Evolutionary conservation across 2,329 filamentous ascomycete genomes (phyloP).

Genomic region (Fusarium poae): DNA sequence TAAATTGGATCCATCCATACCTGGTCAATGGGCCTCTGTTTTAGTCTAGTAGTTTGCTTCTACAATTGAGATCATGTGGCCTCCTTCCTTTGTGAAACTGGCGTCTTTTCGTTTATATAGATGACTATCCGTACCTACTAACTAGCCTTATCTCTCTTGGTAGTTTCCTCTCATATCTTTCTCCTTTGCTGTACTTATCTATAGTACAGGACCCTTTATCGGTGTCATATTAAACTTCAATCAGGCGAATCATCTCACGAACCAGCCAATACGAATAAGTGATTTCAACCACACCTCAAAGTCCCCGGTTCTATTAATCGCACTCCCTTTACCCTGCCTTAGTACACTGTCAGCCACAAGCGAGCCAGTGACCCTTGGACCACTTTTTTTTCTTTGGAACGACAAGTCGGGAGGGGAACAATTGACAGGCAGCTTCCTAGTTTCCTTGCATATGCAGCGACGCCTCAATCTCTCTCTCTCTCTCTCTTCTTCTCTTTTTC

Average conservation of each 20-base stretch:
- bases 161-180: not conserved
- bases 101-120: constrained; percentile 14
- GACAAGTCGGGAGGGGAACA: constrained; percentile 32
- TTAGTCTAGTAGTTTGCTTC: not conserved
- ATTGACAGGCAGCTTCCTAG: constrained; percentile 32
- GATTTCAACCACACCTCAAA: constrained; percentile 34
- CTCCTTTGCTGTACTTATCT: constrained; percentile 6
- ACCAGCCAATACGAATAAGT: constrained; percentile 37
- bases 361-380: constrained; percentile 37
- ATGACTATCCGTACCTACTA: not conserved
- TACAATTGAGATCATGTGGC: constrained; percentile 35
- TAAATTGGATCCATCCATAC: not conserved
- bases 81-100: constrained; percentile 23
- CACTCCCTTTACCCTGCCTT: constrained; percentile 35
- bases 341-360: constrained; percentile 14
- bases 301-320: constrained; percentile 42
- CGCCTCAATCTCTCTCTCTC: constrained; percentile 34
- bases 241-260: constrained; percentile 27
- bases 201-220: not conserved
- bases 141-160: constrained; percentile 18
- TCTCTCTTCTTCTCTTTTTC: not conserved
- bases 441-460: constrained; percentile 45
- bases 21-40: not conserved
- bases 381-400: constrained; percentile 37
- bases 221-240: constrained; percentile 28